phyloP scores from a whole-genome alignment of 768 basidiomycete genomes.

The Tricholoma furcatifolium region DNA sequence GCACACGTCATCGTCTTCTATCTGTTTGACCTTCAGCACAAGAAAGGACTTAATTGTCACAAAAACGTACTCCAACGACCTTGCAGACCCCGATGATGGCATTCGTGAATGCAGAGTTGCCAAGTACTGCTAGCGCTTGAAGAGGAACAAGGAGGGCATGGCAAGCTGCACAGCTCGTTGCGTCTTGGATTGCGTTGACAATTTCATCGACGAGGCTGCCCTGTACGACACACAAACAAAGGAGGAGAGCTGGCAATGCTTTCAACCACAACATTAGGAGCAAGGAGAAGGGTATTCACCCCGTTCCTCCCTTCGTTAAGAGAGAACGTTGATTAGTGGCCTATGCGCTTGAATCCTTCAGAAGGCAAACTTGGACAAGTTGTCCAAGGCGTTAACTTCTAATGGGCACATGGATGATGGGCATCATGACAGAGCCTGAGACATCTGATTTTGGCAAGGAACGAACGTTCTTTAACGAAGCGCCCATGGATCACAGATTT shows the following conservation, averaged over 20 bases:
- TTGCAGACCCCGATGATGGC: slow-evolving; percentile 46
- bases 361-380: too few relatives aligned
- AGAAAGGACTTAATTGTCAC: neutral
- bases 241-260: slow-evolving; percentile 16
- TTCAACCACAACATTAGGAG: slow-evolving; percentile 2
- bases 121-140: slow-evolving; percentile 43
- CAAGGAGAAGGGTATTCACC: neutral
- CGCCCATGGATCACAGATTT: too few relatives aligned
- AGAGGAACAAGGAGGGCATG: slow-evolving; percentile 49
- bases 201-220: slow-evolving; percentile 39
- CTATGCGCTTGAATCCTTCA: too few relatives aligned
- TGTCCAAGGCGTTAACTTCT: too few relatives aligned
- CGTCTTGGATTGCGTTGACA: slow-evolving; percentile 40
- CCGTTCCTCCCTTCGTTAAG: neutral
- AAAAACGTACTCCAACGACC: slow-evolving; percentile 29
- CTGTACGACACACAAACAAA: slow-evolving; percentile 13
- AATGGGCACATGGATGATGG: too few relatives aligned
- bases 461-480: too few relatives aligned
- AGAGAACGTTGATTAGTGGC: neutral
- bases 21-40: slow-evolving; percentile 24
- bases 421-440: too few relatives aligned
- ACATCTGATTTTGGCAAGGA: too few relatives aligned
- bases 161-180: slow-evolving; percentile 50
- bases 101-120: slow-evolving; percentile 44
- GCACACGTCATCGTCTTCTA: slow-evolving; percentile 59